A percentile compares a stretch with the other conserved stretches of the same genome.
Conservation (phyloP, 345 rosid species). For the Melaleuca alternifolia region DNA sequence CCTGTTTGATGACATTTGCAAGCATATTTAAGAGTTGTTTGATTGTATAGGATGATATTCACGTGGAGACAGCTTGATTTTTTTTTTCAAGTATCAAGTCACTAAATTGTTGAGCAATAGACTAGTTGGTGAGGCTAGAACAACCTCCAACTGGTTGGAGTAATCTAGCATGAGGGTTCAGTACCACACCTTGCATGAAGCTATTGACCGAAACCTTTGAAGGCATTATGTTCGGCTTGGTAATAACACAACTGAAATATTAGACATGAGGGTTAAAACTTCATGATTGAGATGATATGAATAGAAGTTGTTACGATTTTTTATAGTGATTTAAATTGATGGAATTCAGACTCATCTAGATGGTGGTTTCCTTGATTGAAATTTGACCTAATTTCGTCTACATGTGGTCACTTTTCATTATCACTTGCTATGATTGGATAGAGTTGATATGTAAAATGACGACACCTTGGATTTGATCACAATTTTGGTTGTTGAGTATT, state of each 20-base stretch:
- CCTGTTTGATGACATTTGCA: not conserved
- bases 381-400: not conserved
- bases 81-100: not conserved
- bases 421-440: not conserved
- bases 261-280: not conserved
- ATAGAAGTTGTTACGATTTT: not conserved
- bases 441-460: not conserved
- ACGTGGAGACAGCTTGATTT: not conserved
- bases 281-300: not conserved
- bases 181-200: not conserved
- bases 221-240: not conserved
- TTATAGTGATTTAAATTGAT: not conserved
- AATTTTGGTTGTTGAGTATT: not conserved
- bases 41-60: not conserved
- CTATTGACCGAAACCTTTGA: not conserved
- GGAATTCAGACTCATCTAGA: not conserved
- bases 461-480: not conserved
- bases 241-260: not conserved
- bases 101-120: not conserved
- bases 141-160: not conserved
- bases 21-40: not conserved
- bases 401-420: not conserved
- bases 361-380: not conserved
- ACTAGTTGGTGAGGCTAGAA: not conserved
- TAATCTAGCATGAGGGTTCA: not conserved